Base-by-base conservation (phyloP, 2,329 filamentous ascomycete species). In the Mollisiaceae sp. region DNA sequence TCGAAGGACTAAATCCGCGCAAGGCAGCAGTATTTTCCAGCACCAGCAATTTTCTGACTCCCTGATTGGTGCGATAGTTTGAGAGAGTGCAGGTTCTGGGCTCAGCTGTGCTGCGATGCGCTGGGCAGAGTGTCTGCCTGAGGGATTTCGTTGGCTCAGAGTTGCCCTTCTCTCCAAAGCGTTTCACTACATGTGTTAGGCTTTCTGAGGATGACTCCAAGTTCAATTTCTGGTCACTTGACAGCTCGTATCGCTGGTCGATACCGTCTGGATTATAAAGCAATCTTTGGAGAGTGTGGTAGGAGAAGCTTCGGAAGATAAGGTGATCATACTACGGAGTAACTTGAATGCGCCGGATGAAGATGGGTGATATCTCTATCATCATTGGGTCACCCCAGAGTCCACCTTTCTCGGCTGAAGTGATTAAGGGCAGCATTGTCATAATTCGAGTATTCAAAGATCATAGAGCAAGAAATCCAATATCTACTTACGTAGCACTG, bases 171-270 rank as follows among this genome's bases (percentile, higher is more conserved):
- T 39, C 41, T 63, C 39, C 14, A 15, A 18, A 22, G 5, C 18
- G 50, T 54, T 54, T 54, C 50, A 54, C 50, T 4, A 32, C 11
- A 54, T 3, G 61, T 65, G 63, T 62, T 43, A 62, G 68, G 65
- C 67, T 66, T 66, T 67, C 63, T 67, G 2, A 35, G 22, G 35
- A 63, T 70, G 68, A 70, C 68, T 70, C 68, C 64, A 20, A 20
- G 39, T 15, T n/a, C 20, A 24, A 20, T 24, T 32, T 50, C 45
- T 36, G 1, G 38, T 27, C n/a, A 50, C 27, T 50, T 54, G 22
- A 54, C 4, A 54, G 45, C 50, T 54, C 50, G 27, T 35, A 18
- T 54, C 14, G 50, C 11, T 50, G 45, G 45, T 20, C 15, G 41
- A 22, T 32, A n/a, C 27, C 47, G 35, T n/a, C 27, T 32, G 18